Evolutionary conservation across 352 stramenopile species (phyloP), one percentile per base, ranked within the genome.

Genomic region (Pythium biforme): DNA sequence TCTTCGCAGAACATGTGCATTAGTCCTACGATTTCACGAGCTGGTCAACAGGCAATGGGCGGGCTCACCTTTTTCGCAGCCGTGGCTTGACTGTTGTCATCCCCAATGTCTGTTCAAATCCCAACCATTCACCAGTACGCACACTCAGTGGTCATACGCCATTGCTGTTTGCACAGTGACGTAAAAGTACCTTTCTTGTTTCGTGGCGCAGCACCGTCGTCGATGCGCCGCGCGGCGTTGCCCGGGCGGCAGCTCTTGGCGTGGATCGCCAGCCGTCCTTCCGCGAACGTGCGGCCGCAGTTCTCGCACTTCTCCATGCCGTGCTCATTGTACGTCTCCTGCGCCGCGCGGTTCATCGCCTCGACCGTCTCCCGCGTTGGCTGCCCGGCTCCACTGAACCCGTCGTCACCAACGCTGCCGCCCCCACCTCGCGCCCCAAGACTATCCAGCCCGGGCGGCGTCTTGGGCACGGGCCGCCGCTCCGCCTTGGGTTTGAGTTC

Each of bases 241-340:
- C 81, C 74, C 0, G 75, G 68, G 7, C 65, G 69, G 31, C 80
- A 92, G 47, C 83, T 92, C 31, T 74, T 78, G 50, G 72, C 77
- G 59, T 92, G 83, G 45, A 92, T 90, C 1, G 79, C 80, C 1
- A 92, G 74, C 55, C 83, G 68, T 4, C 83, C 83, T 69, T 92
- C 80, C 12, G 83, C 80, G 55, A 94, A 94, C 3, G 79, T 92
- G 29, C 84, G 73, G 0, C 82, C 80, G 54, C 84, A 94, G 64
- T 76, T 79, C 20, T 88, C 78, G 50, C 84, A 94, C 40, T 81
- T 89, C 60, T 94, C 84, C 82, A 92, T 91, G 7, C 81, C 79
- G 48, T 91, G 79, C 41, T 79, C 71, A 26, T 89, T 89, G 53
- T 83, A 94, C 14, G 79, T 66, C 57, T 92, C 81, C 62, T 86